Percentiles rank a stretch among this genome's conserved stretches.
Conservation (phyloP, 306 rosid species). For the Gillenia trifoliata region DNA sequence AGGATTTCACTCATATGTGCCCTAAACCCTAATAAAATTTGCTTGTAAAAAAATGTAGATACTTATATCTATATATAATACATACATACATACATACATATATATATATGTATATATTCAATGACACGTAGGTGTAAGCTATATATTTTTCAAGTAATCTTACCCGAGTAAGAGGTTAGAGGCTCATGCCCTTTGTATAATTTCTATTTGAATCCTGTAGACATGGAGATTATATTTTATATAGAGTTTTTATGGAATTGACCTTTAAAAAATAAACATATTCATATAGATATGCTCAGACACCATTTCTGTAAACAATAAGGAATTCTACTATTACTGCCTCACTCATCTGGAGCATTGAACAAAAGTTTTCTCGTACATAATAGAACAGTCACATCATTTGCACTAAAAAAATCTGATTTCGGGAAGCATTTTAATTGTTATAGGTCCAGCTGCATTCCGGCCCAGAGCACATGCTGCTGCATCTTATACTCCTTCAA, state of each 20-base stretch:
- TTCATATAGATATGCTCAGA: not conserved
- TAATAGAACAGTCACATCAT: not conserved
- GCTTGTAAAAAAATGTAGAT: not conserved
- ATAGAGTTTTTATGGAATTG: not conserved
- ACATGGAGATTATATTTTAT: not conserved
- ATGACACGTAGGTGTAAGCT: not conserved
- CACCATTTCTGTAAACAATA: not conserved
- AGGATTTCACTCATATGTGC: not conserved
- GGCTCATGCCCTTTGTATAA: not conserved
- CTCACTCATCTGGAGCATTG: not conserved
- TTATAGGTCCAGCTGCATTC: slow-evolving; percentile 97
- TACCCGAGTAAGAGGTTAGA: not conserved
- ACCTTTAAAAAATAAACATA: not conserved
- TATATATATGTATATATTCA: too few species aligned
- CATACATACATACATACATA: not conserved
- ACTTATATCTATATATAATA: not conserved
- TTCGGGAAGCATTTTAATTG: slow-evolving; percentile 26
- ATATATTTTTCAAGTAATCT: not conserved
- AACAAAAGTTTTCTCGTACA: not conserved
- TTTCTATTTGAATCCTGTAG: not conserved
- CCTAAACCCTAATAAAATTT: not conserved
- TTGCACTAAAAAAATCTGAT: slow-evolving; percentile 16
- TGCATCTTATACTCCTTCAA: slow-evolving; percentile 61
- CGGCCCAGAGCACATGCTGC: slow-evolving; percentile 93
- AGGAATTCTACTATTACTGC: not conserved